Conservation (phyloP, 768 basidiomycete species). For the Hypholoma sublateritium region DNA sequence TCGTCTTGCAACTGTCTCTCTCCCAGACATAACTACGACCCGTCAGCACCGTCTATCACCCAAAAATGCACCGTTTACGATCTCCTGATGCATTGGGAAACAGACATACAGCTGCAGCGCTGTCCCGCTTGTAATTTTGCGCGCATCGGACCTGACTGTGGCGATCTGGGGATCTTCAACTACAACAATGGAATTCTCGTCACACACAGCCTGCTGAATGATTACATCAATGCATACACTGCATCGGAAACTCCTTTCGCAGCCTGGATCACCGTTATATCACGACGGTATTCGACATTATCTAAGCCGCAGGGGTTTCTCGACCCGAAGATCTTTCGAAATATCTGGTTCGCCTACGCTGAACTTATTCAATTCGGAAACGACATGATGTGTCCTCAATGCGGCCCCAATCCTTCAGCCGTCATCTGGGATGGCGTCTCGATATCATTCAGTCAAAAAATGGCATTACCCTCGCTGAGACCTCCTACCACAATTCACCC, state of each 20-base stretch:
- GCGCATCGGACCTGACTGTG: constrained; percentile 22
- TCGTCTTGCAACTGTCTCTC: neutral
- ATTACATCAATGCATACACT: constrained; percentile 25
- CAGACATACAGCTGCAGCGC: constrained; percentile 9
- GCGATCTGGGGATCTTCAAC: constrained; percentile 24
- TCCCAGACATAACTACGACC: neutral
- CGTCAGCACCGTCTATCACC: neutral
- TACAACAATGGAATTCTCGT: constrained; percentile 24
- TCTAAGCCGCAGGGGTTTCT: neutral
- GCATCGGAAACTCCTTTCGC: constrained; percentile 24
- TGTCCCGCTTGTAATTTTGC: constrained; percentile 16
- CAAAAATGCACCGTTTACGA: constrained; percentile 4
- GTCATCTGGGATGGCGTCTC: neutral
- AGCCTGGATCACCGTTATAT: constrained; percentile 15
- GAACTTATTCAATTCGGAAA: neutral
- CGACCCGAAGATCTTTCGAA: neutral
- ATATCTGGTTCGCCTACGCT: neutral
- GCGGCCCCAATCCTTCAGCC: neutral
- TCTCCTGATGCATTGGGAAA: neutral
- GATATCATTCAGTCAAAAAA: neutral
- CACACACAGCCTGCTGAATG: constrained; percentile 24
- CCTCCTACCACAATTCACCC: neutral
- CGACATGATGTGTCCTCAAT: neutral
- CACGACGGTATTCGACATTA: constrained; percentile 11
- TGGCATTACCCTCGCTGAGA: neutral